Base-by-base conservation (phyloP, 768 basidiomycete species). In the Phallus indusiatus region DNA sequence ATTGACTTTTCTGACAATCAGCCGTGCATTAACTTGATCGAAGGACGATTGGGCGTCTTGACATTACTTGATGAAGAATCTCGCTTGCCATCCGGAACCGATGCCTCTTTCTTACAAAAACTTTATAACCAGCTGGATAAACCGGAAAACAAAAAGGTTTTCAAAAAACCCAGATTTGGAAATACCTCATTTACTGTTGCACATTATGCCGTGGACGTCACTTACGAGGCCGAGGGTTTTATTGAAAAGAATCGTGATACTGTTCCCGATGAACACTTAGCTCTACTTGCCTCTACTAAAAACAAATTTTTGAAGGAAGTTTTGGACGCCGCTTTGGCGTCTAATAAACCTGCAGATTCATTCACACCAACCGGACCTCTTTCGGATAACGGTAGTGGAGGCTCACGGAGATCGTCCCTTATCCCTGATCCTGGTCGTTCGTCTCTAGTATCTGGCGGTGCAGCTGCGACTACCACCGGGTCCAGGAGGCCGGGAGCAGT, bases 1-100 rank as follows among this genome's bases (percentile, higher is more conserved):
- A 99, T 99, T 70, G 95, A 98, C 67, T 99, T 96, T 72, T 91
- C 91, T 10, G 96, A 99, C 73, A 99, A 99, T 68, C 96, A 98
- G 68, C 93, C 93, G 47, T 97, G 95, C 71, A 99, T 99, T 72
- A 90, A 99, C 69, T 86, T 96, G 62, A 97, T 99, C 67, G 96
- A 98, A 75, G 91, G 95, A 63, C 97, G 86, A 71, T 83, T 99
- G 59, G 96, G 96, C 61, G 90, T 99, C 36, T 79, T 99, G 58
- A 85, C 63, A 6, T 79, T 99, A 20, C 79, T 99, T 47, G 96
- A 99, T 68, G 96, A 99, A 74, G 96, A 99, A 74, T 98, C 96
- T 17, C 92, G 96, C 61, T 74, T 99, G 57, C 96, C 95, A 1
- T 72, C 96, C 1, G 96, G 96, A 20, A 94, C 86, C 35, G 96